These are phyloP conservation scores for Naumovozyma baii DNA, from an alignment of 805 yeast genomes.

Conservation along the genomic window DNA sequence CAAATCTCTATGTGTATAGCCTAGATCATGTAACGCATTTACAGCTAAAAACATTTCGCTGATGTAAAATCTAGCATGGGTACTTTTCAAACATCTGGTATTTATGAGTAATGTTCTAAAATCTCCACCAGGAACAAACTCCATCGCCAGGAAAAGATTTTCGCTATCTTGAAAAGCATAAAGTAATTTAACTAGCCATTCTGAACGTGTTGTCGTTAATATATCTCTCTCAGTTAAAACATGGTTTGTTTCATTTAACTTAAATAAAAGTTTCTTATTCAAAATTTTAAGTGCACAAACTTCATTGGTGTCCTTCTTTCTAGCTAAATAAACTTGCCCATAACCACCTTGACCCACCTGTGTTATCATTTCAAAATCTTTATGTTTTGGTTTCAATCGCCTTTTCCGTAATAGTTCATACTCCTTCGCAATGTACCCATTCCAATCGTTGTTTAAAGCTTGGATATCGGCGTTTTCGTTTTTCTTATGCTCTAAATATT, in stretches of 20 bases:
- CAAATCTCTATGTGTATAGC: slow-evolving; percentile 93
- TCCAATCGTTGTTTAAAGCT: slow-evolving; percentile 52
- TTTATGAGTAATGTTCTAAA: slow-evolving; percentile 88
- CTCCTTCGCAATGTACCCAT: slow-evolving; percentile 72
- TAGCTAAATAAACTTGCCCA: slow-evolving; percentile 95
- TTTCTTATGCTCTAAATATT: slow-evolving; percentile 36
- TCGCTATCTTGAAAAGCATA: slow-evolving; percentile 93
- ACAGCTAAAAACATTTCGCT: slow-evolving; percentile 95
- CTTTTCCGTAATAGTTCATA: slow-evolving; percentile 76
- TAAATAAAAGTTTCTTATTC: slow-evolving; percentile 75
- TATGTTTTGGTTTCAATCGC: slow-evolving; percentile 84
- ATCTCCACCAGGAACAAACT: slow-evolving; percentile 99
- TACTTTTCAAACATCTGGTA: slow-evolving; percentile 85
- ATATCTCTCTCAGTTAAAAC: slow-evolving; percentile 94
- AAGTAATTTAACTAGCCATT: slow-evolving; percentile 87
- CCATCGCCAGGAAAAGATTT: slow-evolving; percentile 92
- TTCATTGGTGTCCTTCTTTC: slow-evolving; percentile 88
- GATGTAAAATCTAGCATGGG: slow-evolving; percentile 90
- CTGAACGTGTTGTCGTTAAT: slow-evolving; percentile 84
- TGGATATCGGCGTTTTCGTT: slow-evolving; percentile 27
- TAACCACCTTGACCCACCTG: slow-evolving; percentile 99
- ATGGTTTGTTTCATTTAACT: slow-evolving; percentile 90
- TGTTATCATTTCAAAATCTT: slow-evolving; percentile 91
- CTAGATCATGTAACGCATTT: slow-evolving; percentile 85
- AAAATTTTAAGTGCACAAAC: slow-evolving; percentile 90